These are phyloP conservation scores for Metarhizium album DNA, from an alignment of 2,329 filamentous ascomycete species.

Conservation along the genomic window DNA sequence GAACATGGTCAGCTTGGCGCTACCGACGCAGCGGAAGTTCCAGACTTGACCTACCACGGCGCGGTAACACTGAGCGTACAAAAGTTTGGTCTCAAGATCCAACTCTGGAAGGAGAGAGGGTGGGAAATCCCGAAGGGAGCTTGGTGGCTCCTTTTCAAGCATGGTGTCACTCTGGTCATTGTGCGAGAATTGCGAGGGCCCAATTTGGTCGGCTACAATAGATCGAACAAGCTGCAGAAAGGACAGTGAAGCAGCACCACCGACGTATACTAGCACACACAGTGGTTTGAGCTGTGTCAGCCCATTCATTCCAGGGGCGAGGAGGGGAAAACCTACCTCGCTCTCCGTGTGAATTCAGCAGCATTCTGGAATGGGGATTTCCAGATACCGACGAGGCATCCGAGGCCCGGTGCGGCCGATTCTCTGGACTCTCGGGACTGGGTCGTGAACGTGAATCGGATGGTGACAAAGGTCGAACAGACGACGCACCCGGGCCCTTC, in stretches of 20 bases:
- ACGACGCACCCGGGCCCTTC: background rate
- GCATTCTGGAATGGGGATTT: slow-evolving; percentile 27
- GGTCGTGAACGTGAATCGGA: slow-evolving; percentile 20
- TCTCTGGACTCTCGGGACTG: slow-evolving; percentile 10
- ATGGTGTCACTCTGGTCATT: slow-evolving; percentile 39
- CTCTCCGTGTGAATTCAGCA: slow-evolving; percentile 41
- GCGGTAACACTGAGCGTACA: slow-evolving; percentile 10
- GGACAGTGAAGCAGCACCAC: slow-evolving; percentile 41
- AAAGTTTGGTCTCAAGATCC: slow-evolving; percentile 9
- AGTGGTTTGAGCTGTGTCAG: too few relatives aligned
- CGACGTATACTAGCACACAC: slow-evolving; percentile 30
- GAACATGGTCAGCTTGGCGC: background rate
- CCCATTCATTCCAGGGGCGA: background rate
- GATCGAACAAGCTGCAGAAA: slow-evolving; percentile 43
- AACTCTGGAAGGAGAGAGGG: slow-evolving; percentile 5
- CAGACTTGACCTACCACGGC: slow-evolving; percentile 10
- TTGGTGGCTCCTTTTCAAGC: slow-evolving; percentile 33
- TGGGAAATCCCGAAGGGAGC: slow-evolving; percentile 1
- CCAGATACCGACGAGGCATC: slow-evolving; percentile 8
- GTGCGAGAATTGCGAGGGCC: slow-evolving; percentile 42
- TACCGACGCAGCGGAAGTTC: background rate
- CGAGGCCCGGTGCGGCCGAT: background rate
- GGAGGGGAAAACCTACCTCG: slow-evolving; percentile 25
- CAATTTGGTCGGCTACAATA: slow-evolving; percentile 37
- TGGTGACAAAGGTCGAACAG: slow-evolving; percentile 18